Percentiles rank a stretch among this genome's conserved stretches.
phyloP scores from a whole-genome alignment of 768 basidiomycete genomes.

The Serendipita vermifera region DNA sequence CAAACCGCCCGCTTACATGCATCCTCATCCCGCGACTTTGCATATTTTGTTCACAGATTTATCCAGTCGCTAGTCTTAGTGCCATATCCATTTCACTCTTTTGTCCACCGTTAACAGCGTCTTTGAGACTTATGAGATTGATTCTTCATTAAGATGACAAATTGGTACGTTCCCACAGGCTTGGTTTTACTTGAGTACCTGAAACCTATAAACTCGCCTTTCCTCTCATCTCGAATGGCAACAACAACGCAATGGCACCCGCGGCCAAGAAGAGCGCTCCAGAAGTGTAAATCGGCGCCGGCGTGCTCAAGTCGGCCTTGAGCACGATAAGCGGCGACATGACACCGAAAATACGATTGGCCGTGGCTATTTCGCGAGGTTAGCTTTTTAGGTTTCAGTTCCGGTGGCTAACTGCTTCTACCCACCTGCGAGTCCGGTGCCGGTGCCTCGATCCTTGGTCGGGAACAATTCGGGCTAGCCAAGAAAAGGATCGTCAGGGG shows the following conservation, averaged over 20 bases:
- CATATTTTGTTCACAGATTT: no score
- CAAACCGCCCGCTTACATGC: no score
- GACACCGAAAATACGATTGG: constrained; percentile 47
- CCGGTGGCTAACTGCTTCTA: constrained; percentile 8
- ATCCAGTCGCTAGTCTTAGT: no score
- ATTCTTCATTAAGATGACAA: no score
- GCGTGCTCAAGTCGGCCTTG: constrained; percentile 48
- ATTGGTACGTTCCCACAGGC: no score
- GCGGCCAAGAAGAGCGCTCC: constrained; percentile 50
- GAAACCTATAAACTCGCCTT: constrained; percentile 47
- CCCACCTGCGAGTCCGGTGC: constrained; percentile 30
- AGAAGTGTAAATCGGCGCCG: constrained; percentile 60
- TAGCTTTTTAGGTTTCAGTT: not conserved
- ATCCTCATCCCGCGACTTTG: no score
- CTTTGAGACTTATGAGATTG: no score
- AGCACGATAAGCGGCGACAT: constrained; percentile 62
- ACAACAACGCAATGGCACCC: constrained; percentile 43
- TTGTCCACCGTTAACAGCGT: no score
- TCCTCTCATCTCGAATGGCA: constrained; percentile 68
- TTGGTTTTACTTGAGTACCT: no score
- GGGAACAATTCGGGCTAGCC: constrained; percentile 41
- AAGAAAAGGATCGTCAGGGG: not conserved
- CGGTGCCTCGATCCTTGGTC: constrained; percentile 41
- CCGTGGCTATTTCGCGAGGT: constrained; percentile 26
- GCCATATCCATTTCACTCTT: no score